Conservation (phyloP, 331 rosid species). For the Quercus phellos region DNA sequence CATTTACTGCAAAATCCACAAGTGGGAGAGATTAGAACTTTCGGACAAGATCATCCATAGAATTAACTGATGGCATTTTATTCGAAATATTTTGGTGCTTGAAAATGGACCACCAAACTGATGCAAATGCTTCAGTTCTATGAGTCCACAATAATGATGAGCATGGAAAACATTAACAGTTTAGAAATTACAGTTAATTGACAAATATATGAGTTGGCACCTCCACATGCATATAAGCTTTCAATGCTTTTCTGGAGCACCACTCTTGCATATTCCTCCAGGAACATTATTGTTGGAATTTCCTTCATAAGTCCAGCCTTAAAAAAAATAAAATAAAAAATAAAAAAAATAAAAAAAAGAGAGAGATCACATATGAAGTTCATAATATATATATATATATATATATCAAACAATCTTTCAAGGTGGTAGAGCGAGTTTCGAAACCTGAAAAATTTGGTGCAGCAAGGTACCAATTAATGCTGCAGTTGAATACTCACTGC, state of each 20-base stretch:
- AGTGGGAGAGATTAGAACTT: constrained; percentile 12
- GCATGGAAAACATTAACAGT: not conserved
- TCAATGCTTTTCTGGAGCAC: constrained; percentile 66
- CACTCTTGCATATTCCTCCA: constrained; percentile 57
- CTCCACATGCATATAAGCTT: constrained; percentile 88
- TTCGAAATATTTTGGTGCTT: not conserved
- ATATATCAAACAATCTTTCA: not conserved
- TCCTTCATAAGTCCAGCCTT: constrained; percentile 78
- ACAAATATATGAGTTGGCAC: constrained; percentile 25
- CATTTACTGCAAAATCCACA: constrained; percentile 51
- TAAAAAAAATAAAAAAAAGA: not conserved
- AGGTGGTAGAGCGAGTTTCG: constrained; percentile 13
- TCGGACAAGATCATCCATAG: constrained; percentile 14
- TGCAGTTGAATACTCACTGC: constrained; percentile 62
- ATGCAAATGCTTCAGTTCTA: not conserved
- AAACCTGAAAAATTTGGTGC: constrained; percentile 90
- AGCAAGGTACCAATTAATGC: constrained; percentile 83
- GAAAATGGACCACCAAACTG: not conserved
- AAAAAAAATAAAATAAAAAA: constrained; percentile 5
- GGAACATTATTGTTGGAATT: constrained; percentile 45
- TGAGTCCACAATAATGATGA: not conserved
- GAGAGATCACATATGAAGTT: constrained; percentile 8
- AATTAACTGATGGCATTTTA: constrained; percentile 2
- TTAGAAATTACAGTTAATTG: not conserved
- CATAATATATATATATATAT: not conserved